Evolutionary conservation across 108 stramenopile species (phyloP).

Genomic region (Mayamaea pseudoterrestris): DNA sequence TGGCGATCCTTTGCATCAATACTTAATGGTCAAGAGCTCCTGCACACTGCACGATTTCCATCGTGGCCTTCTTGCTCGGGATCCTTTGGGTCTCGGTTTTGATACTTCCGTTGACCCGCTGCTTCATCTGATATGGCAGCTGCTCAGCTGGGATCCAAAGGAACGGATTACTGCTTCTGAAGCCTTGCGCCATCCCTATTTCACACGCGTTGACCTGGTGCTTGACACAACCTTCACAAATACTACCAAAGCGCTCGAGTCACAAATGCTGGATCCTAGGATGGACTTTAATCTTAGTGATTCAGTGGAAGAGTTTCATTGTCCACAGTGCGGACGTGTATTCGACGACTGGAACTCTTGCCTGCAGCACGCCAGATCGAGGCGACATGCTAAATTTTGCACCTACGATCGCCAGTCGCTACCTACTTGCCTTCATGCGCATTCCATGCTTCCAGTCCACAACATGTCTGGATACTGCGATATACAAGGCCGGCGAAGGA

Average conservation of each 20-base stretch:
- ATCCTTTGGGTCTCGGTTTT: conserved; percentile 74
- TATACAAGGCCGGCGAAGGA: conserved; percentile 63
- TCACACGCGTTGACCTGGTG: conserved; percentile 9
- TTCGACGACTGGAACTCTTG: conserved; percentile 79
- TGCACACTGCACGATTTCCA: conserved; percentile 77
- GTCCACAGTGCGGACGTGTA: conserved; percentile 63
- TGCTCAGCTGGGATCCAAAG: conserved; percentile 61
- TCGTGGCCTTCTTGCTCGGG: conserved; percentile 53
- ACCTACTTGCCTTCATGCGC: conserved; percentile 78
- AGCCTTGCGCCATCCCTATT: conserved; percentile 69
- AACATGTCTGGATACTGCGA: conserved; percentile 73
- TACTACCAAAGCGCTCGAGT: conserved; percentile 49
- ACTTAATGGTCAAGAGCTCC: conserved; percentile 30
- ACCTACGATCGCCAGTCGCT: conserved; percentile 50
- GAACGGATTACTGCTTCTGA: conserved; percentile 52
- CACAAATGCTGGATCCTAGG: conserved; percentile 54
- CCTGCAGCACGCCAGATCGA: conserved; percentile 55
- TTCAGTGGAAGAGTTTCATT: conserved; percentile 36
- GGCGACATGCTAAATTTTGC: conserved; percentile 79
- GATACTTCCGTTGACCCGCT: conserved; percentile 42
- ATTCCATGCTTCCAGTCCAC: conserved; percentile 77
- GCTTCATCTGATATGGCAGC: conserved; percentile 67
- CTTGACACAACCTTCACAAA: conserved; percentile 20
- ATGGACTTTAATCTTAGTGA: conserved; percentile 37
- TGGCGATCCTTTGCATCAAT: conserved; percentile 58